Conservation (phyloP, 1,139 yeast species). For the Yamadazyma dendronema region DNA sequence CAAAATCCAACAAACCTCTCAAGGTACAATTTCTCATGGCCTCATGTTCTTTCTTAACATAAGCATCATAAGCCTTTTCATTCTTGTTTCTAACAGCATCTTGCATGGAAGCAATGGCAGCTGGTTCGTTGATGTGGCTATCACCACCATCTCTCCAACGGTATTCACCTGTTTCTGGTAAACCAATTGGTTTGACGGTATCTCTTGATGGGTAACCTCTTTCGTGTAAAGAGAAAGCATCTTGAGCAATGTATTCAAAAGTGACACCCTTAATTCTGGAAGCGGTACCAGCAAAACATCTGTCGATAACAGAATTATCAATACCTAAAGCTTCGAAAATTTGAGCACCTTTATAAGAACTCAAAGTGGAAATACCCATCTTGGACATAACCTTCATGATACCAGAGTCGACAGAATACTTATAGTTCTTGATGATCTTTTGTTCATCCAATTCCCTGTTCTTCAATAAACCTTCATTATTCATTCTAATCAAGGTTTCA, state of each 20-base stretch:
- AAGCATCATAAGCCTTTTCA: constrained; percentile 87
- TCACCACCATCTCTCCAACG: constrained; percentile 99
- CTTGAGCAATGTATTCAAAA: constrained; percentile 94
- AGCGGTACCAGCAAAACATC: constrained; percentile 96
- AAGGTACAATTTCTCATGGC: constrained; percentile 91
- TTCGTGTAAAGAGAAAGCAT: constrained; percentile 90
- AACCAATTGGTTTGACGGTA: constrained; percentile 66
- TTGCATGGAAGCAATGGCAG: constrained; percentile 91
- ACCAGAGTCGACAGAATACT: constrained; percentile 83
- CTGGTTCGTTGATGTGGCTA: constrained; percentile 90
- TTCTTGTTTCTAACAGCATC: constrained; percentile 97
- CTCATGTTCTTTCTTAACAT: constrained; percentile 85
- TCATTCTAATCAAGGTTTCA: constrained; percentile 85
- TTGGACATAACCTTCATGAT: constrained; percentile 96
- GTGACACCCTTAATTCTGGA: constrained; percentile 95
- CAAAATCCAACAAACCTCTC: constrained; percentile 91
- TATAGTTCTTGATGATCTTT: constrained; percentile 70
- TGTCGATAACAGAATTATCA: constrained; percentile 91
- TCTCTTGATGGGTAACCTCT: constrained; percentile 83
- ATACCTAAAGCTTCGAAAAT: constrained; percentile 96
- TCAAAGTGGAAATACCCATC: constrained; percentile 98
- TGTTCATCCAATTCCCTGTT: constrained; percentile 55
- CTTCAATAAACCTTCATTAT: constrained; percentile 72
- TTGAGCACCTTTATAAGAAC: constrained; percentile 98
- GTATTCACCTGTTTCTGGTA: constrained; percentile 96